Percentiles rank a stretch among this genome's conserved stretches.
phyloP scores from a whole-genome alignment of 306 rosid species.

The Glycine soja region DNA sequence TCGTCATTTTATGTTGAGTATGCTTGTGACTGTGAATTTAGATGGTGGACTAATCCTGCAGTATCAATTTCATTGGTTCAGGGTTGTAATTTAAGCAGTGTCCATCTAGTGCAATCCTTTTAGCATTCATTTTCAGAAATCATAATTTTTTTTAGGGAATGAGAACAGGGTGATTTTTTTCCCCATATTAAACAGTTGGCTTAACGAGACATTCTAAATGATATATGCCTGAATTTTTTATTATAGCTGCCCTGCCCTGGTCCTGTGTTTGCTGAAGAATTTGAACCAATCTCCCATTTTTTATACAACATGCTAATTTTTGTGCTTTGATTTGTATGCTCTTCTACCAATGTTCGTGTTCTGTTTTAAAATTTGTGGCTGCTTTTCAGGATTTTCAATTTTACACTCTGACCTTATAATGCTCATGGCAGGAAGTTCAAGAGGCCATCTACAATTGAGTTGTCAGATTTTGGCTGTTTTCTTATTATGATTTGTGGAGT shows the following conservation, averaged over 20 bases:
- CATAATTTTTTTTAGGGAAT: neutral
- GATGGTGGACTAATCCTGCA: constrained; percentile 20
- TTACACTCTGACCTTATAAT: constrained; percentile 52
- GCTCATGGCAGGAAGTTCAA: constrained; percentile 80
- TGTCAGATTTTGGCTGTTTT: constrained; percentile 86
- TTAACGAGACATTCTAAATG: constrained; percentile 21
- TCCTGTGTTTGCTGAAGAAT: constrained; percentile 27
- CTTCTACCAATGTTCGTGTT: neutral
- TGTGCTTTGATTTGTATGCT: too few species aligned
- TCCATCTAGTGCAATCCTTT: neutral
- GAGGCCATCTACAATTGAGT: constrained; percentile 76
- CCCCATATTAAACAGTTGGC: constrained; percentile 18
- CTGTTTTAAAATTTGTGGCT: constrained; percentile 36
- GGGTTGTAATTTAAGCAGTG: neutral
- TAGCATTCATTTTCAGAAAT: constrained; percentile 1
- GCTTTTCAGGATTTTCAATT: constrained; percentile 31
- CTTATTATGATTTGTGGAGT: constrained; percentile 80
- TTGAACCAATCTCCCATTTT: constrained; percentile 14
- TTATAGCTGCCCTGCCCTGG: neutral
- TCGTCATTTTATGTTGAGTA: constrained; percentile 13
- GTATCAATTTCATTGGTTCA: neutral
- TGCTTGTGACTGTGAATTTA: constrained; percentile 33
- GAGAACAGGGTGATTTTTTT: constrained; percentile 10
- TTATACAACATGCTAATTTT: too few species aligned
- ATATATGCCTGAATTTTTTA: constrained; percentile 2